phyloP scores from a whole-genome alignment of 108 stramenopile genomes.

The Stephanodiscus minutulus region DNA sequence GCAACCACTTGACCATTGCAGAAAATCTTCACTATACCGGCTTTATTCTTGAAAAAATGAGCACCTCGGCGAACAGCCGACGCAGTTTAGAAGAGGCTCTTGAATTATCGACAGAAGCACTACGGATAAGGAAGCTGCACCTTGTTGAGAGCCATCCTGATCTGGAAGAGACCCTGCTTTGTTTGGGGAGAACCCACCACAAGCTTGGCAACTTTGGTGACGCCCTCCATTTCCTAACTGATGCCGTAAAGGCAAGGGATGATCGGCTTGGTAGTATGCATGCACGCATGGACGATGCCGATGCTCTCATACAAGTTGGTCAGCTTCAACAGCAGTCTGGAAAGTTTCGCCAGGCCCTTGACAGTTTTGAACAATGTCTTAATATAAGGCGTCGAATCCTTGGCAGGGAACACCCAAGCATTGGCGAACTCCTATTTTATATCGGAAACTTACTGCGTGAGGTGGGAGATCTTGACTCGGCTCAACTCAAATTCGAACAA shows the following conservation, averaged over 20 bases:
- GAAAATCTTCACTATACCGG: slow-evolving; percentile 40
- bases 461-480: slow-evolving; percentile 44
- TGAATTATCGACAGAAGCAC: slow-evolving; percentile 44
- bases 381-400: slow-evolving; percentile 21
- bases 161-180: slow-evolving; percentile 42
- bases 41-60: slow-evolving; percentile 31
- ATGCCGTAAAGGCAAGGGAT: slow-evolving; percentile 37
- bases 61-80: not conserved
- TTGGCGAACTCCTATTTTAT: slow-evolving; percentile 44
- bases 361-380: slow-evolving; percentile 43
- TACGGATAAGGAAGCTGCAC: slow-evolving; percentile 46
- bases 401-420: slow-evolving; percentile 24
- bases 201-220: slow-evolving; percentile 30
- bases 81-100: slow-evolving; percentile 40
- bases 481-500: slow-evolving; percentile 38
- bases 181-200: slow-evolving; percentile 43
- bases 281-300: slow-evolving; percentile 34
- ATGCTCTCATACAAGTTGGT: slow-evolving; percentile 50
- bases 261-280: slow-evolving; percentile 25
- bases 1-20: slow-evolving; percentile 48
- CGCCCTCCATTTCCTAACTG: slow-evolving; percentile 44
- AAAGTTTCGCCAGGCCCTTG: slow-evolving; percentile 26
- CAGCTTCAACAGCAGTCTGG: slow-evolving; percentile 46
- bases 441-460: slow-evolving; percentile 47
- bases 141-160: slow-evolving; percentile 52